phyloP scores from a whole-genome alignment of 805 yeast genomes.

The Candida stauntonica region DNA sequence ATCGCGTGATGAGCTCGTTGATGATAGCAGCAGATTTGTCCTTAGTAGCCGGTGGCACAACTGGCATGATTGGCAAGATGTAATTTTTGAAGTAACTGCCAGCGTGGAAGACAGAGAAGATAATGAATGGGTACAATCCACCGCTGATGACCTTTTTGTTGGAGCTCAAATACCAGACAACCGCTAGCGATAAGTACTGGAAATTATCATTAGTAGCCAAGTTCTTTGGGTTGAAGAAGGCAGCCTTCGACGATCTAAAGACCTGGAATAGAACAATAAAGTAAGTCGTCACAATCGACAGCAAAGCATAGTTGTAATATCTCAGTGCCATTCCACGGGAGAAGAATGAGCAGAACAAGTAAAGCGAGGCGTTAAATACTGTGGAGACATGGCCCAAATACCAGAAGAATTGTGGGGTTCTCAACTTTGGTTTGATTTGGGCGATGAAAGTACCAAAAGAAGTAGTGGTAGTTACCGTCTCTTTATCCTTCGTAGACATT shows the following conservation, averaged over 20 bases:
- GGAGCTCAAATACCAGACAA: constrained; percentile 40
- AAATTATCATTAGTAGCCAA: constrained; percentile 48
- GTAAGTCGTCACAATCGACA: constrained; percentile 56
- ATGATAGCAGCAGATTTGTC: constrained; percentile 29
- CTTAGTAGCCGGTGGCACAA: constrained; percentile 20
- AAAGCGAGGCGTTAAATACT: constrained; percentile 36
- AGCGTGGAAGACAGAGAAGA: constrained; percentile 63
- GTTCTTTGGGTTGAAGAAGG: constrained; percentile 31
- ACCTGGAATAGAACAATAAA: constrained; percentile 59
- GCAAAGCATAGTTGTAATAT: constrained; percentile 40
- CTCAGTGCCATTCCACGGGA: constrained; percentile 29
- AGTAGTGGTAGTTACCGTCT: constrained; percentile 5
- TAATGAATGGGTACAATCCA: constrained; percentile 54
- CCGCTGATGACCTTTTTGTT: constrained; percentile 38
- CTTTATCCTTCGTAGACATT: constrained; percentile 1
- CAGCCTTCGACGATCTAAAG: constrained; percentile 36
- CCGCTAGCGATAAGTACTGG: constrained; percentile 50
- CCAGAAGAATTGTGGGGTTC: constrained; percentile 68
- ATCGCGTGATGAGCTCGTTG: constrained; percentile 31
- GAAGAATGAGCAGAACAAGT: constrained; percentile 40
- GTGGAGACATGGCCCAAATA: constrained; percentile 56
- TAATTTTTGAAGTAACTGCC: constrained; percentile 52
- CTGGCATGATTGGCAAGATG: constrained; percentile 48
- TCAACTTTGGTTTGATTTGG: constrained; percentile 19
- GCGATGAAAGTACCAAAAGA: constrained; percentile 16